phyloP scores from a whole-genome alignment of 164 flowering plant species.

The Berberis vulgaris region DNA sequence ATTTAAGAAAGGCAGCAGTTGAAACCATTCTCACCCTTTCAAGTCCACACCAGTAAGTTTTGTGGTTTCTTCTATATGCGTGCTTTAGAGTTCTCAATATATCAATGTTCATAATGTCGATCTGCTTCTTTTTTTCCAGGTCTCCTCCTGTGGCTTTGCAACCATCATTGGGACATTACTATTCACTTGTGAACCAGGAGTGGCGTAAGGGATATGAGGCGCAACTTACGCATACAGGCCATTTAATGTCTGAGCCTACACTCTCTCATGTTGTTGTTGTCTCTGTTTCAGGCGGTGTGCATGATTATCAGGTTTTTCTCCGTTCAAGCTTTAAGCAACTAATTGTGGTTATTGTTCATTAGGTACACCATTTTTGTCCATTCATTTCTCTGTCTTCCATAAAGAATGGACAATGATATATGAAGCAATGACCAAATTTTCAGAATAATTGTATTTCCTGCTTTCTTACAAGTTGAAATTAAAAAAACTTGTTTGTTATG shows the following conservation, averaged over 20 bases:
- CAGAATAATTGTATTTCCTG: too few relatives aligned
- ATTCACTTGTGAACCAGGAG: constrained; percentile 58
- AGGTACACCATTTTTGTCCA: too few relatives aligned
- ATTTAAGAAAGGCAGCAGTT: constrained; percentile 70
- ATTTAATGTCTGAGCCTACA: constrained; percentile 34
- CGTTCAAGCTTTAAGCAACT: neutral
- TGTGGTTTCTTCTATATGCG: neutral
- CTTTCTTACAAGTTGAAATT: too few relatives aligned
- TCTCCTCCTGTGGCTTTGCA: constrained; percentile 91
- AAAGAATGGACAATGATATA: too few relatives aligned
- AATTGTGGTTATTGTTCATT: too few relatives aligned
- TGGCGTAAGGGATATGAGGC: constrained; percentile 83
- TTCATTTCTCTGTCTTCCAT: too few relatives aligned
- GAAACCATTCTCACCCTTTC: constrained; percentile 93
- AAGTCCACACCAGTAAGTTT: constrained; percentile 85
- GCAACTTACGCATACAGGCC: constrained; percentile 41
- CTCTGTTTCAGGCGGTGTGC: constrained; percentile 82
- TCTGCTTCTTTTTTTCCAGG: constrained; percentile 35
- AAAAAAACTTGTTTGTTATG: too few relatives aligned
- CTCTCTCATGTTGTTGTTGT: constrained; percentile 73
- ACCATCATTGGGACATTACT: constrained; percentile 90
- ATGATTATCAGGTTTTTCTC: constrained; percentile 77
- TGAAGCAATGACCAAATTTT: too few relatives aligned
- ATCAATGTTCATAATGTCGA: too few relatives aligned
- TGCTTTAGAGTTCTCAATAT: too few relatives aligned